These are phyloP conservation scores for Penicillium mononematosum DNA, from an alignment of 495 filamentous ascomycete genomes.

Conservation along the genomic window DNA sequence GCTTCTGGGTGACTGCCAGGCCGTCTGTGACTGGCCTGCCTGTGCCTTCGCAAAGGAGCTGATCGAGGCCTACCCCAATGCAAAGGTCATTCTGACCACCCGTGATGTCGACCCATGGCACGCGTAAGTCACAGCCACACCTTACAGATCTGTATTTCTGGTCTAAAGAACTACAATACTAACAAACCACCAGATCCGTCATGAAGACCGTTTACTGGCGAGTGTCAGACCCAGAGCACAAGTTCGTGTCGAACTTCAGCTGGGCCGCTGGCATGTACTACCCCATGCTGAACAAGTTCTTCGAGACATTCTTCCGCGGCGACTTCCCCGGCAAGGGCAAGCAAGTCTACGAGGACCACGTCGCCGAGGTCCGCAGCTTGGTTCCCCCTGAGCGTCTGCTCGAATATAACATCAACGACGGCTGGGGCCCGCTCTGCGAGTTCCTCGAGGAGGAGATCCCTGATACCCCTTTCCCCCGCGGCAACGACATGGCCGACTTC, in stretches of 20 bases:
- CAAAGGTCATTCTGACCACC: conserved; percentile 64
- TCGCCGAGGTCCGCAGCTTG: conserved; percentile 45
- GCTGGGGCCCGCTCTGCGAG: conserved; percentile 66
- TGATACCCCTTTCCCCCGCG: conserved; percentile 45
- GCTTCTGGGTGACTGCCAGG: conserved; percentile 64
- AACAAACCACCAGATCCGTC: conserved; percentile 37
- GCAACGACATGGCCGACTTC: conserved; percentile 57
- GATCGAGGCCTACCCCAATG: conserved; percentile 67
- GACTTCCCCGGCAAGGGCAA: conserved; percentile 53
- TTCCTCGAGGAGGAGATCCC: conserved; percentile 63
- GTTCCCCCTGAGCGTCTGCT: conserved; percentile 52
- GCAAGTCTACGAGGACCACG: conserved; percentile 49
- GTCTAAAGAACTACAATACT: neutral
- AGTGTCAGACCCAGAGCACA: conserved; percentile 54
- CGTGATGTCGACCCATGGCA: conserved; percentile 62
- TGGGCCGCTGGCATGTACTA: conserved; percentile 60
- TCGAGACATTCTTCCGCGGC: conserved; percentile 54
- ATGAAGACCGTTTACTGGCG: conserved; percentile 56
- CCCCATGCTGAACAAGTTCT: conserved; percentile 60
- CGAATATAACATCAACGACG: conserved; percentile 63
- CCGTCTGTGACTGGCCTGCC: conserved; percentile 66
- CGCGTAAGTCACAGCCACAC: conserved; percentile 31
- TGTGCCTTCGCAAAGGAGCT: conserved; percentile 65
- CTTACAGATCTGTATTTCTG: neutral
- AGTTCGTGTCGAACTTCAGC: conserved; percentile 50